phyloP scores from a whole-genome alignment of 2,329 filamentous ascomycete genomes.

The Aspergillus neotritici region DNA sequence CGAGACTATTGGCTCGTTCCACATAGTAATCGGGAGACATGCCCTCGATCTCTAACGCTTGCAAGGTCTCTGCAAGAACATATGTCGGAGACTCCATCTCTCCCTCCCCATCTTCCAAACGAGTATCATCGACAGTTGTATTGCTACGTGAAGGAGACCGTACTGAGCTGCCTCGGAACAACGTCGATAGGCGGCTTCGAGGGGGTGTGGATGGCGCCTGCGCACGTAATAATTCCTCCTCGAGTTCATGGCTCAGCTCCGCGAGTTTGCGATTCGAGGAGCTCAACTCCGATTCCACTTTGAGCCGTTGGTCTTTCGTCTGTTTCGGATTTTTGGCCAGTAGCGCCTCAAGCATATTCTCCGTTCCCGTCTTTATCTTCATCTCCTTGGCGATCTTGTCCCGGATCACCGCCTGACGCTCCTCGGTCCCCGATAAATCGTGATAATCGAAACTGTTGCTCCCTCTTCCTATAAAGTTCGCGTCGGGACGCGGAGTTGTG shows the following conservation, averaged over 20 bases:
- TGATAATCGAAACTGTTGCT: constrained; percentile 56
- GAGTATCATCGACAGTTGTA: constrained; percentile 34
- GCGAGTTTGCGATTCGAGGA: constrained; percentile 71
- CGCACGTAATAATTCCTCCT: constrained; percentile 55
- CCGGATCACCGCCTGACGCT: constrained; percentile 67
- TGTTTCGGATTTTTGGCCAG: constrained; percentile 95
- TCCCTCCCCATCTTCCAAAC: constrained; percentile 55
- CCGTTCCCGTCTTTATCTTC: constrained; percentile 96
- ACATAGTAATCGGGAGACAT: constrained; percentile 95
- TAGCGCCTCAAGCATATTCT: constrained; percentile 93
- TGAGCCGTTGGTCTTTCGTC: constrained; percentile 73
- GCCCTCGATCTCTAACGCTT: constrained; percentile 79
- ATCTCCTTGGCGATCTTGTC: constrained; percentile 90
- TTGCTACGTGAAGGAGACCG: constrained; percentile 45
- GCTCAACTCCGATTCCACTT: constrained; percentile 82
- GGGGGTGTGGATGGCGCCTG: constrained; percentile 50
- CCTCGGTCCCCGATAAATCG: constrained; percentile 57
- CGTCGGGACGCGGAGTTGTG: constrained; percentile 54
- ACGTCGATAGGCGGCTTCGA: constrained; percentile 50
- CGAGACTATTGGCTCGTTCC: constrained; percentile 80
- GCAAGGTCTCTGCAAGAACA: constrained; percentile 80
- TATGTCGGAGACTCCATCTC: constrained; percentile 83
- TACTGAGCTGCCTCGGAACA: constrained; percentile 53
- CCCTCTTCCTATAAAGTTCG: constrained; percentile 45
- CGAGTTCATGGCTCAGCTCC: constrained; percentile 54